A percentile compares a stretch with the other conserved stretches of the same genome.
phyloP scores from a whole-genome alignment of 2,329 filamentous ascomycete genomes.

The Clonostachys solani region DNA sequence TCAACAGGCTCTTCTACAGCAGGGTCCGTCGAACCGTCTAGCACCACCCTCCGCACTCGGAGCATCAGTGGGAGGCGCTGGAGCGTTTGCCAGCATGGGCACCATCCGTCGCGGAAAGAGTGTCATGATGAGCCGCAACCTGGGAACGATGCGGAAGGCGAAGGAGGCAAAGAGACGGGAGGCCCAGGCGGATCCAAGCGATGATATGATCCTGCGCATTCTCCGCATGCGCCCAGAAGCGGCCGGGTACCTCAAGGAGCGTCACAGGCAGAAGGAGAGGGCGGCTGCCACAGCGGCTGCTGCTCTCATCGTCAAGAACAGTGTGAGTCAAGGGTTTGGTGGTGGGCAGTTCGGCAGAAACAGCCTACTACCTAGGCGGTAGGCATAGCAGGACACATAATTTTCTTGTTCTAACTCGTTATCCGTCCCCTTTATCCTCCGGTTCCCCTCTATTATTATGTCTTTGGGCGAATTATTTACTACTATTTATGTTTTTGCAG shows the following conservation, averaged over 20 bases:
- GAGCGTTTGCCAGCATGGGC: conserved; percentile 60
- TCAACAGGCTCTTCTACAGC: conserved; percentile 61
- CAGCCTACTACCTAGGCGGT: conserved; percentile 40
- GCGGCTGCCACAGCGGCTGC: conserved; percentile 86
- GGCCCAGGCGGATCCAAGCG: conserved; percentile 91
- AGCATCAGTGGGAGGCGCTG: conserved; percentile 20
- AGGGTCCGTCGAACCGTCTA: conserved; percentile 45
- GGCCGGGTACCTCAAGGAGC: conserved; percentile 78
- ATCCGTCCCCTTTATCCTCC: too few species aligned
- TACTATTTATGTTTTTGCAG: not conserved
- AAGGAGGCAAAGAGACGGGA: conserved; percentile 96
- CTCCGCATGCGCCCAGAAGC: conserved; percentile 93
- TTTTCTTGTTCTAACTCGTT: too few species aligned
- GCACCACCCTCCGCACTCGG: conserved; percentile 41
- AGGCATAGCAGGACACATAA: too few species aligned
- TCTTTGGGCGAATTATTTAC: not conserved
- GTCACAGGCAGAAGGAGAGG: conserved; percentile 90
- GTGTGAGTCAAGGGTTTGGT: conserved; percentile 58
- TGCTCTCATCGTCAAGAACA: conserved; percentile 92
- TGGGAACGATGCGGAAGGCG: conserved; percentile 92
- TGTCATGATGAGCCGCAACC: conserved; percentile 90
- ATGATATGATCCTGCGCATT: conserved; percentile 97
- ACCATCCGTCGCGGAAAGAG: conserved; percentile 66
- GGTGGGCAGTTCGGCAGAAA: conserved; percentile 37
- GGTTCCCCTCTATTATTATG: not conserved